These are phyloP conservation scores for Chaetoceros tenuissimus DNA, from an alignment of 108 stramenopile species.

Conservation along the genomic window DNA sequence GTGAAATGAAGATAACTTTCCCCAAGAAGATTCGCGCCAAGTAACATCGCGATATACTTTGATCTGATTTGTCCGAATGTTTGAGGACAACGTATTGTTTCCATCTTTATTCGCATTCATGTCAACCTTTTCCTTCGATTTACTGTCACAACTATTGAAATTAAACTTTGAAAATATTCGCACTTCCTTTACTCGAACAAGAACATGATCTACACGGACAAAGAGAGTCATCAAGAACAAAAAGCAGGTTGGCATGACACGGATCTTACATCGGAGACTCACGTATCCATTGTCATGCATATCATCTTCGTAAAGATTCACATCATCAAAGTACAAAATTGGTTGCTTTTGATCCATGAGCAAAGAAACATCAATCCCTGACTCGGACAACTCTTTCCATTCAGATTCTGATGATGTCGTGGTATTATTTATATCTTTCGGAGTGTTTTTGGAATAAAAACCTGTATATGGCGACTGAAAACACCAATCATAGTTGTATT, in stretches of 20 bases:
- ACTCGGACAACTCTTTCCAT: constrained; percentile 36
- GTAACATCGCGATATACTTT: constrained; percentile 55
- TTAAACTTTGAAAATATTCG: constrained; percentile 25
- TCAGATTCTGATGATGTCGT: constrained; percentile 8
- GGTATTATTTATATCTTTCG: neutral
- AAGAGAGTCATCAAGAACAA: constrained; percentile 49
- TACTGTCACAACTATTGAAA: constrained; percentile 3
- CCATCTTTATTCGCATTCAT: neutral
- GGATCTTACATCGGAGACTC: constrained; percentile 44
- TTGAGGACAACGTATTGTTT: neutral
- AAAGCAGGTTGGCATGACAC: constrained; percentile 65
- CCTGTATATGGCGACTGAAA: constrained; percentile 61
- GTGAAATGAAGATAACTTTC: constrained; percentile 25
- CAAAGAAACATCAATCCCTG: constrained; percentile 42
- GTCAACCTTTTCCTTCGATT: neutral
- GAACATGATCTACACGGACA: constrained; percentile 54
- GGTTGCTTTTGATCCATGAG: constrained; percentile 53
- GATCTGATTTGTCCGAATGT: constrained; percentile 7
- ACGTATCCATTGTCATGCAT: constrained; percentile 76
- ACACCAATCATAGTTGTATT: constrained; percentile 79
- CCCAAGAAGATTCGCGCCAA: constrained; percentile 69
- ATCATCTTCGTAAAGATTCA: constrained; percentile 65
- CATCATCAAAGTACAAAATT: constrained; percentile 63
- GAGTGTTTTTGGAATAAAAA: neutral
- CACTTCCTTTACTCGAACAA: constrained; percentile 54